phyloP scores from a whole-genome alignment of 768 basidiomycete species.

The Termitomyces sp. region DNA sequence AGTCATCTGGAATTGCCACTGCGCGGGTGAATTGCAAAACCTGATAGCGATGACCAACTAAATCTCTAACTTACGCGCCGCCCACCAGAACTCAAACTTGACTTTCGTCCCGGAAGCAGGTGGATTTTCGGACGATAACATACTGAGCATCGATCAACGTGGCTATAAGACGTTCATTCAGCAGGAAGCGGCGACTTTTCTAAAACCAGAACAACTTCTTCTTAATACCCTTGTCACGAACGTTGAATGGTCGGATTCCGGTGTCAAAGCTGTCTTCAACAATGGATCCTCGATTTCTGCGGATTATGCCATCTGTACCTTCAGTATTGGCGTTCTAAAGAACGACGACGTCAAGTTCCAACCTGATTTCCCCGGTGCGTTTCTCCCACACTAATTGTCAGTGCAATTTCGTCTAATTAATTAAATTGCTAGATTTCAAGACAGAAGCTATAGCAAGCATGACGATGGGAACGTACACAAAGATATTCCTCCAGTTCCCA shows the following conservation, averaged over 20 bases:
- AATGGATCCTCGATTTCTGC: slow-evolving; percentile 39
- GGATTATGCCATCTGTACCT: slow-evolving; percentile 62
- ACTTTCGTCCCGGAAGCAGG: slow-evolving; percentile 45
- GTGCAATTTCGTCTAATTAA: neutral
- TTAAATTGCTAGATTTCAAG: slow-evolving; percentile 37
- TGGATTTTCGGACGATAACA: slow-evolving; percentile 45
- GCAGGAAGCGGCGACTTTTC: slow-evolving; percentile 49
- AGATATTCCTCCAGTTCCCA: slow-evolving; percentile 62
- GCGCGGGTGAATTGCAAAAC: slow-evolving; percentile 26
- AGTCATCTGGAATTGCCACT: slow-evolving; percentile 45
- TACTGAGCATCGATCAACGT: slow-evolving; percentile 52
- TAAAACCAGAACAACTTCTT: slow-evolving; percentile 40
- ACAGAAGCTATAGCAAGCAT: slow-evolving; percentile 56
- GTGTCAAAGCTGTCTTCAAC: slow-evolving; percentile 43
- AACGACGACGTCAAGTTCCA: slow-evolving; percentile 52
- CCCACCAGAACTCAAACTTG: slow-evolving; percentile 51
- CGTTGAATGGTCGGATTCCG: slow-evolving; percentile 36
- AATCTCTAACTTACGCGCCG: neutral
- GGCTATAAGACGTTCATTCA: slow-evolving; percentile 56
- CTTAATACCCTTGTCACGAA: slow-evolving; percentile 45
- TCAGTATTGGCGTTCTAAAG: slow-evolving; percentile 68
- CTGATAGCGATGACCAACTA: neutral
- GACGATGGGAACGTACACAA: slow-evolving; percentile 65
- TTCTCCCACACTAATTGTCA: neutral
- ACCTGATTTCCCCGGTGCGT: slow-evolving; percentile 43